Conservation (phyloP, 495 filamentous ascomycete genomes). For the Staphylotrichum tortipilum region DNA sequence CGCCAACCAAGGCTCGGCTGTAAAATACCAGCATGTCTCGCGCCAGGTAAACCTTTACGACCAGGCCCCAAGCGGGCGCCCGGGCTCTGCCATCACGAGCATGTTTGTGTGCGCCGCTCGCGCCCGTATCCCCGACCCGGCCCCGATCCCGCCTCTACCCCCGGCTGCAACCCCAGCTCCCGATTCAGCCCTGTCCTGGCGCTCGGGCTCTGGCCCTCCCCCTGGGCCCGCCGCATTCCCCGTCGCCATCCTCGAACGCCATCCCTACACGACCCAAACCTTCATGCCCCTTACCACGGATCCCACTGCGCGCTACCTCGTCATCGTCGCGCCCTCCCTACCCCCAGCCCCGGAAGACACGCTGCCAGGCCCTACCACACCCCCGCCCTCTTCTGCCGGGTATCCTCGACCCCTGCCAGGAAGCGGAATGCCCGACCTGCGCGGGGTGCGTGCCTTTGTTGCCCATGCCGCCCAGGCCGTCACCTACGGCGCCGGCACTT, state of each 20-base stretch:
- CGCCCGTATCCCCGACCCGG: constrained; percentile 26
- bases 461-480: constrained; percentile 76
- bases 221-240: constrained; percentile 44
- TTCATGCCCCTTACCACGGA: constrained; percentile 71
- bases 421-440: constrained; percentile 65
- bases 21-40: constrained; percentile 76
- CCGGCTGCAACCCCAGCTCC: background rate
- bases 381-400: background rate
- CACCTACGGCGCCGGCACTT: constrained; percentile 84
- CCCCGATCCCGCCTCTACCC: background rate
- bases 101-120: constrained; percentile 86
- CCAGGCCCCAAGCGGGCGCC: constrained; percentile 51
- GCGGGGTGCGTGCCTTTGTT: constrained; percentile 63
- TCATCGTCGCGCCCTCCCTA: constrained; percentile 78
- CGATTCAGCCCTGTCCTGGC: too few species aligned
- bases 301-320: constrained; percentile 53
- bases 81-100: constrained; percentile 60
- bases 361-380: constrained; percentile 1
- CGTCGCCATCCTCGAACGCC: constrained; percentile 75
- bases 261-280: constrained; percentile 89
- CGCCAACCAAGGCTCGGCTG: constrained; percentile 80
- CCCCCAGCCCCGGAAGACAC: constrained; percentile 3
- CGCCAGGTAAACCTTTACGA: constrained; percentile 59
- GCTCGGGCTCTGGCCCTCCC: background rate
- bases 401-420: constrained; percentile 30